Conservation (phyloP, 2,329 filamentous ascomycete species). For the Leptographium lundbergii region DNA sequence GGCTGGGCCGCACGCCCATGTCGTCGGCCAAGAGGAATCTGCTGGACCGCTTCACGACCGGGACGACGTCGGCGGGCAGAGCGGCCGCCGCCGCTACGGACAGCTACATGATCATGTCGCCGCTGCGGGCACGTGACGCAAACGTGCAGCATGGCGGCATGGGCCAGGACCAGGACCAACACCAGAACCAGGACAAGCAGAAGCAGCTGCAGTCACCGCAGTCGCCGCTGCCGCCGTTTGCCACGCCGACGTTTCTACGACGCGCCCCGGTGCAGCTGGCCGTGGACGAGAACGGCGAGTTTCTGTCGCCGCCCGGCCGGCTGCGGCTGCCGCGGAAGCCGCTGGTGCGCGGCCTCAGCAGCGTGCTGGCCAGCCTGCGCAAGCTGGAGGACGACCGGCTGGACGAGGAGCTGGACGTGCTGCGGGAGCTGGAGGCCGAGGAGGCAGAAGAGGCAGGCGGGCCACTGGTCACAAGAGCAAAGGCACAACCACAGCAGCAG, state of each 20-base stretch:
- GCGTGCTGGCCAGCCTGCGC: constrained; percentile 57
- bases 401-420: constrained; percentile 62
- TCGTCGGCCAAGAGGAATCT: constrained; percentile 47
- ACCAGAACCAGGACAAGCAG: constrained; percentile 18
- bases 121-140: constrained; percentile 36
- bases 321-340: constrained; percentile 44
- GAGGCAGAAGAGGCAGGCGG: constrained; percentile 19
- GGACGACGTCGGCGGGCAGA: background rate
- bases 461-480: constrained; percentile 8
- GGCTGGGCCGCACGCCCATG: constrained; percentile 35
- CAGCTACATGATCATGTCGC: constrained; percentile 42
- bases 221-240: constrained; percentile 40
- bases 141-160: constrained; percentile 14
- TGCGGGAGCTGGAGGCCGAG: constrained; percentile 53
- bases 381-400: constrained; percentile 56
- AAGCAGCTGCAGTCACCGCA: constrained; percentile 17
- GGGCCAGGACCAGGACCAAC: too few species aligned
- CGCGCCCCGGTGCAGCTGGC: constrained; percentile 33
- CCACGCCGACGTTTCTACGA: constrained; percentile 60
- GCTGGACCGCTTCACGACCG: constrained; percentile 31
- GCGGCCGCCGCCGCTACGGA: background rate
- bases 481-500: background rate
- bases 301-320: constrained; percentile 31
- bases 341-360: constrained; percentile 58
- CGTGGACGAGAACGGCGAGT: constrained; percentile 43